A percentile compares a stretch with the other conserved stretches of the same genome.
phyloP scores from a whole-genome alignment of 106 monocot genomes.

The Dioscorea zingiberensis region DNA sequence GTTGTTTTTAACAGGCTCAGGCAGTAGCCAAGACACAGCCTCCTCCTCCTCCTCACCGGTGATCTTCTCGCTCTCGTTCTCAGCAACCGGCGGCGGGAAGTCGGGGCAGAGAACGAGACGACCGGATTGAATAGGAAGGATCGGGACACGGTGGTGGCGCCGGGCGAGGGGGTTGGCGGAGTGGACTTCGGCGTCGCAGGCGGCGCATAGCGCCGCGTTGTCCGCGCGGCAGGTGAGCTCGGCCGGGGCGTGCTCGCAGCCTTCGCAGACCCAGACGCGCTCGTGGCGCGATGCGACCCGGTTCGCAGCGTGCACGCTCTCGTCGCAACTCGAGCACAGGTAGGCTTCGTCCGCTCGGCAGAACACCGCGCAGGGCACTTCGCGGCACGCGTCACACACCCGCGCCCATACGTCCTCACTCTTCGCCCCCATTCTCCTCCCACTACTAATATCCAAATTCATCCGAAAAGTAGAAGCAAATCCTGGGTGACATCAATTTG shows the following conservation, averaged over 20 bases:
- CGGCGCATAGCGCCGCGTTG: conserved; percentile 18
- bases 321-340: conserved; percentile 31
- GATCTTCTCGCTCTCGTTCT: too few species aligned
- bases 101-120: too few species aligned
- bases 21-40: background rate
- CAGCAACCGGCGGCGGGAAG: too few species aligned
- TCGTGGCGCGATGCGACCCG: conserved; percentile 20
- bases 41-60: background rate
- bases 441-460: background rate
- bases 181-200: conserved; percentile 25
- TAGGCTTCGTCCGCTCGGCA: conserved; percentile 21
- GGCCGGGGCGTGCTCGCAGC: conserved; percentile 25
- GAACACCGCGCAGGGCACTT: conserved; percentile 10
- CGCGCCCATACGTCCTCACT: conserved; percentile 17
- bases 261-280: conserved; percentile 33
- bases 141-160: conserved; percentile 6
- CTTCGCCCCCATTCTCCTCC: conserved; percentile 11
- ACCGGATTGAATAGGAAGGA: conserved; percentile 6
- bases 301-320: conserved; percentile 22
- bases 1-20: background rate
- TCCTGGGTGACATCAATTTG: background rate
- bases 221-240: conserved; percentile 25
- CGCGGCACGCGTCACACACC: conserved; percentile 27
- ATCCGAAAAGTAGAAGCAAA: too few species aligned
- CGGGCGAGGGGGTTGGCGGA: conserved; percentile 21